Percentiles rank a stretch among this genome's conserved stretches.
phyloP scores from a whole-genome alignment of 129 eudicot species.

The Flaveria sonorensis region DNA sequence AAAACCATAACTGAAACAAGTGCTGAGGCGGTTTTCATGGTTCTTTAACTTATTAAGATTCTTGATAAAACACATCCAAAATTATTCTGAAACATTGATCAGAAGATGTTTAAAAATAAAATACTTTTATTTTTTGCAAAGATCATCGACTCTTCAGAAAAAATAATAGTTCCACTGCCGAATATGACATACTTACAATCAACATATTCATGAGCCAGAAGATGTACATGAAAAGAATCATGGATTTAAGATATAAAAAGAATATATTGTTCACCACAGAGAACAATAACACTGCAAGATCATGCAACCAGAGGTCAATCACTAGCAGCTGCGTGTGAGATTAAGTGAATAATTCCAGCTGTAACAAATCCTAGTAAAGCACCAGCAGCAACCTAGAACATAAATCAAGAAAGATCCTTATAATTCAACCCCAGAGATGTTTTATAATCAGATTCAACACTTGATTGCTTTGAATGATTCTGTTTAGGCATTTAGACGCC shows the following conservation, averaged over 20 bases:
- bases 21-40: too few species aligned
- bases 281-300: conserved; percentile 15
- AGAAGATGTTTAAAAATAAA: background rate
- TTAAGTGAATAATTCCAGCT: conserved; percentile 49
- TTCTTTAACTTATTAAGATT: background rate
- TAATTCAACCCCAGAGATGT: background rate
- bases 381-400: conserved; percentile 74
- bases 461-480: background rate
- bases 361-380: conserved; percentile 54
- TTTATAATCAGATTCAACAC: background rate
- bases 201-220: conserved; percentile 1
- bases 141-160: background rate
- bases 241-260: conserved; percentile 19
- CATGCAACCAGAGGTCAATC: conserved; percentile 31
- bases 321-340: conserved; percentile 33
- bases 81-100: background rate
- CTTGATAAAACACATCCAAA: too few species aligned
- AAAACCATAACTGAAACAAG: too few species aligned
- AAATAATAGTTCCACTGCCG: background rate
- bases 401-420: background rate
- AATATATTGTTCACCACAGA: conserved; percentile 11
- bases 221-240: conserved; percentile 14
- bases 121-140: background rate
- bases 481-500: background rate
- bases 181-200: conserved; percentile 13